Conservation (phyloP, 163 green algal genomes). For the Scenedesmus sp. region DNA sequence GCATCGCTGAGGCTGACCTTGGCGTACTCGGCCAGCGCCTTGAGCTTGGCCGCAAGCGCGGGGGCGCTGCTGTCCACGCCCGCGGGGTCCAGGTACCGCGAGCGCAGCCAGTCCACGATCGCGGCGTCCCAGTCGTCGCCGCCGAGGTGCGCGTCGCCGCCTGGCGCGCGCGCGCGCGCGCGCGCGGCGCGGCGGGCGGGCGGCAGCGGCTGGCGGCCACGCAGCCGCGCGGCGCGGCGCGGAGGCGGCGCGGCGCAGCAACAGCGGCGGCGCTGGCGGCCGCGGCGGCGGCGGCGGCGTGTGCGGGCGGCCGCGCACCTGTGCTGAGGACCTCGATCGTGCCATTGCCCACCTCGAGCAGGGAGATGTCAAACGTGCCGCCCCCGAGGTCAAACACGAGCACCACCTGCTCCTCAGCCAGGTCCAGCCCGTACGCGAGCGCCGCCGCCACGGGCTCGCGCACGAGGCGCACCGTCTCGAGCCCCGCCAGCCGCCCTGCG, state of each 20-base stretch:
- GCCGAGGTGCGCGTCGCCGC: constrained; percentile 82
- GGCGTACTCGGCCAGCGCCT: constrained; percentile 75
- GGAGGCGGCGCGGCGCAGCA: not conserved
- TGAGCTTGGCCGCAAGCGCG: constrained; percentile 65
- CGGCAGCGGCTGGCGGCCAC: not conserved
- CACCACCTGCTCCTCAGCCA: constrained; percentile 77
- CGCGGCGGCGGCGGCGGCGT: too few species aligned
- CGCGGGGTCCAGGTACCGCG: constrained; percentile 60
- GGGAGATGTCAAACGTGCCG: constrained; percentile 92
- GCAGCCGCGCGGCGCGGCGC: not conserved
- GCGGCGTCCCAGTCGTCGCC: constrained; percentile 90
- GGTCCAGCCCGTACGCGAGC: constrained; percentile 87
- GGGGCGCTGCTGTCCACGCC: constrained; percentile 51
- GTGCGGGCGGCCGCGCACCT: constrained; percentile 41
- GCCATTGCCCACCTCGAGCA: constrained; percentile 87
- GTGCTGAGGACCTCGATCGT: constrained; percentile 87
- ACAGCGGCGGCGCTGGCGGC: not conserved
- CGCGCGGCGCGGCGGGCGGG: too few species aligned
- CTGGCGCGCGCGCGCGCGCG: constrained; percentile 45
- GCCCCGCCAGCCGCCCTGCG: constrained; percentile 73
- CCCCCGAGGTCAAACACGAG: constrained; percentile 95
- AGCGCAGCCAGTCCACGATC: constrained; percentile 76
- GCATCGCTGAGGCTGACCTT: constrained; percentile 77
- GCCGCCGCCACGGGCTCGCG: constrained; percentile 89
- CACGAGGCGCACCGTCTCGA: constrained; percentile 83